Evolutionary conservation across 1,139 yeast species (phyloP).

Genomic region (Debaryomycetaceae sp.): DNA sequence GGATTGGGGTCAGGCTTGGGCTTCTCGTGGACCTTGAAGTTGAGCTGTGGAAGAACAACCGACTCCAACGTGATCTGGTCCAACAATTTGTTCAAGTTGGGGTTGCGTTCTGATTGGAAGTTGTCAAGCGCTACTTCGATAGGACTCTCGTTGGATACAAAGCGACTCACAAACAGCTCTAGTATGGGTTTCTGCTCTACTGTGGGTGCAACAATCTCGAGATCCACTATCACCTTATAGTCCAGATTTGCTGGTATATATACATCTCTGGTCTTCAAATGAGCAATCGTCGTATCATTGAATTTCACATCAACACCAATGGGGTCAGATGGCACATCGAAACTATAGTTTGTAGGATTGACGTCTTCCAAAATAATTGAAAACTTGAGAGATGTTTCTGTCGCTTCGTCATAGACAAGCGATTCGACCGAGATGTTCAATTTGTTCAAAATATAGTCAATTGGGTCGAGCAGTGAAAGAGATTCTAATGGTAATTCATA

Average conservation of each 20-base stretch:
- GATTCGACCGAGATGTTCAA: conserved; percentile 21
- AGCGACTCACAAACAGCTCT: conserved; percentile 13
- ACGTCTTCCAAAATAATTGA: conserved; percentile 30
- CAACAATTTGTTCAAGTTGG: conserved; percentile 11
- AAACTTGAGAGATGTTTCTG: conserved; percentile 14
- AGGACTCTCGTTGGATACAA: conserved; percentile 6
- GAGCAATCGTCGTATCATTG: conserved; percentile 18
- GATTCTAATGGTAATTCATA: conserved; percentile 1
- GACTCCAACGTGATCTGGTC: conserved; percentile 11
- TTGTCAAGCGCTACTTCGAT: conserved; percentile 1
- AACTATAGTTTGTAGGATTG: conserved; percentile 32
- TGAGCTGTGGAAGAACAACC: conserved; percentile 15
- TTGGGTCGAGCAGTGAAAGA: conserved; percentile 1
- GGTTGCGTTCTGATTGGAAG: conserved; percentile 6
- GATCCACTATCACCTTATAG: conserved; percentile 10
- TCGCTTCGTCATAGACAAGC: conserved; percentile 23
- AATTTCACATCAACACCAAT: conserved; percentile 14
- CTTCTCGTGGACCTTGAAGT: not conserved
- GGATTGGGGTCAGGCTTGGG: not conserved
- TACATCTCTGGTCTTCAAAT: conserved; percentile 12
- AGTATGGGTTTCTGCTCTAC: conserved; percentile 9
- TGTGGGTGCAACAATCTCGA: conserved; percentile 8
- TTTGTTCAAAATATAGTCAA: conserved; percentile 12
- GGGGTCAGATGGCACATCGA: conserved; percentile 19
- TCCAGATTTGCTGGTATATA: conserved; percentile 11